phyloP scores from a whole-genome alignment of 345 rosid genomes.

The Euphorbia tirucalli region DNA sequence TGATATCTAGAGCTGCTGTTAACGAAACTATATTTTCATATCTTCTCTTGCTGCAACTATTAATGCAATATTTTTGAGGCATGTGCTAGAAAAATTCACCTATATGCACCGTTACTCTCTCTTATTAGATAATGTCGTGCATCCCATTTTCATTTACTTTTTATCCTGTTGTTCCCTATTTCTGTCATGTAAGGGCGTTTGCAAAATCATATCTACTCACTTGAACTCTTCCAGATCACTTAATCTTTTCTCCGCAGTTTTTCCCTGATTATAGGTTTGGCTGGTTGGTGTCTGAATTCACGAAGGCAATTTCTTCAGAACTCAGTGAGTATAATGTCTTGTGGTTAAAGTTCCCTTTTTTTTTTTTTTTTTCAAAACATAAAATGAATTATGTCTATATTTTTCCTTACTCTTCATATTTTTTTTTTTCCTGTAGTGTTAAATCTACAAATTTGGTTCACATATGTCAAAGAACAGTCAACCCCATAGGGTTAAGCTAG shows the following conservation, averaged over 20 bases:
- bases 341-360: neutral
- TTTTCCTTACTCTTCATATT: neutral
- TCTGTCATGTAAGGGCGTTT: neutral
- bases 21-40: neutral
- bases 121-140: neutral
- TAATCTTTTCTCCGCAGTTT: conserved; percentile 43
- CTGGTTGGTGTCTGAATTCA: conserved; percentile 75
- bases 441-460: neutral
- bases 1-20: neutral
- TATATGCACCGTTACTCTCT: neutral
- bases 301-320: conserved; percentile 58
- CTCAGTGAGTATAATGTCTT: conserved; percentile 54
- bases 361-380: too few relatives aligned
- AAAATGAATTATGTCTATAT: neutral
- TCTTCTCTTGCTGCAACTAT: neutral
- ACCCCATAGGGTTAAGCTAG: neutral
- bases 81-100: neutral
- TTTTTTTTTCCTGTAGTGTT: neutral
- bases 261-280: conserved; percentile 83
- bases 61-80: neutral
- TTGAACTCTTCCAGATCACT: neutral
- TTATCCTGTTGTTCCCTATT: neutral
- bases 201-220: neutral
- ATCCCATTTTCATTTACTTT: too few relatives aligned
- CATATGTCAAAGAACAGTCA: neutral